These are phyloP conservation scores for Pterocarpus macrocarpus DNA, from an alignment of 306 rosid genomes.

Conservation along the genomic window DNA sequence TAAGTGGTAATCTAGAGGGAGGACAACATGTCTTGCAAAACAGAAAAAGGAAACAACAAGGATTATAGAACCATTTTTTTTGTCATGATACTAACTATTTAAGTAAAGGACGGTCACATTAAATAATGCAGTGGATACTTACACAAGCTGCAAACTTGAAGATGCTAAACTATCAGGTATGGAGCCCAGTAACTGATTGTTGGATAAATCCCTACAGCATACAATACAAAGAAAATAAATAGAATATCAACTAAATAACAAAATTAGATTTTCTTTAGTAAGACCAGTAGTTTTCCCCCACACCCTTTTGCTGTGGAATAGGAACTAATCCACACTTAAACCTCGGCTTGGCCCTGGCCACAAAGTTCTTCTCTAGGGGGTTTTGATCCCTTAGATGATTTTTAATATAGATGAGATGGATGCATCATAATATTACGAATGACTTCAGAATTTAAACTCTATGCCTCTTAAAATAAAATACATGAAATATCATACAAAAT, in stretches of 20 bases:
- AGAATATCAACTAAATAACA: slow-evolving; percentile 30
- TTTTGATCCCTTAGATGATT: slow-evolving; percentile 4
- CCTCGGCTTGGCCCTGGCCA: background rate
- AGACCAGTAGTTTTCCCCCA: background rate
- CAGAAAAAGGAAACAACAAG: slow-evolving; percentile 9
- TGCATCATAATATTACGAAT: slow-evolving; percentile 20
- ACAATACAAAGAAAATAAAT: background rate
- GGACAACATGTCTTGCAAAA: slow-evolving; percentile 3
- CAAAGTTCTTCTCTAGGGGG: background rate
- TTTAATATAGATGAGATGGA: slow-evolving; percentile 17
- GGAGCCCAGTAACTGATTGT: slow-evolving; percentile 79
- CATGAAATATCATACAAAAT: background rate
- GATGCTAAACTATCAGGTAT: slow-evolving; percentile 81
- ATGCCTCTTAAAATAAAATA: background rate
- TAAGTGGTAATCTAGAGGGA: background rate
- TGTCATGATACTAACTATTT: slow-evolving; percentile 9
- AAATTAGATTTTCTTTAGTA: slow-evolving; percentile 1
- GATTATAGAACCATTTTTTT: slow-evolving; percentile 11
- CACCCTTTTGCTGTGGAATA: background rate
- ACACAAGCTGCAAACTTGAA: slow-evolving; percentile 84
- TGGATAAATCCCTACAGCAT: slow-evolving; percentile 85
- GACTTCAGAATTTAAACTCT: background rate
- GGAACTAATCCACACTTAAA: background rate
- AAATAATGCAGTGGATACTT: slow-evolving; percentile 53
- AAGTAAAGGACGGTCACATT: slow-evolving; percentile 11